Conservation (phyloP, 1,284 basidiomycete genomes). For the Pterulicium gracile region DNA sequence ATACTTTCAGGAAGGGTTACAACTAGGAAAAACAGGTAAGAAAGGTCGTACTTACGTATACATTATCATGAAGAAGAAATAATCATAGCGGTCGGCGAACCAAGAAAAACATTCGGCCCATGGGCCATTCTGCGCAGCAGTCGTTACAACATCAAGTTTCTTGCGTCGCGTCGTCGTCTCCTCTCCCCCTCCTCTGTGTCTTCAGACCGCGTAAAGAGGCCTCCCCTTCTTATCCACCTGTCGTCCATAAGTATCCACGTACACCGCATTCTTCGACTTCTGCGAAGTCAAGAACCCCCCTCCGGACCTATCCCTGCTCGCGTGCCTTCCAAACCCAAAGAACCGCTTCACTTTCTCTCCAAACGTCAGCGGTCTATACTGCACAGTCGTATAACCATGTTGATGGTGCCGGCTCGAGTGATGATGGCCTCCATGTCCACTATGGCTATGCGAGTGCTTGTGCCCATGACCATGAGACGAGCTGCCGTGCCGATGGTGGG, state of each 20-base stretch:
- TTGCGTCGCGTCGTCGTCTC: too few relatives aligned
- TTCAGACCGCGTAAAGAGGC: not conserved
- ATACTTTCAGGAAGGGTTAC: too few relatives aligned
- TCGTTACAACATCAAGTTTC: too few relatives aligned
- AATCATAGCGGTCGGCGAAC: too few relatives aligned
- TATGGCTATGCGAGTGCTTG: not conserved
- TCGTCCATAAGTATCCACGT: not conserved
- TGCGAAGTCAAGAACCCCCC: not conserved
- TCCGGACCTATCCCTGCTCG: not conserved
- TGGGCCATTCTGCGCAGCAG: too few relatives aligned
- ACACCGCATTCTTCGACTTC: not conserved
- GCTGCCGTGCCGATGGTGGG: not conserved
- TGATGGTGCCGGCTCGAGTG: constrained; percentile 6
- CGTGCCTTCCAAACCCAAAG: not conserved
- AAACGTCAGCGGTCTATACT: constrained; percentile 1
- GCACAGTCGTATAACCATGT: not conserved
- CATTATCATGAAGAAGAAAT: too few relatives aligned
- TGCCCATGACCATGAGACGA: too few relatives aligned
- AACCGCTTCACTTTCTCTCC: constrained; percentile 1
- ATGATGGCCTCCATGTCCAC: not conserved
- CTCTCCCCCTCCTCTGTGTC: too few relatives aligned
- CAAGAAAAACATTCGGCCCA: too few relatives aligned
- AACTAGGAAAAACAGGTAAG: too few relatives aligned
- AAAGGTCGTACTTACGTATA: too few relatives aligned
- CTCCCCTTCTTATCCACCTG: constrained; percentile 1